These are phyloP conservation scores for Fomitopsis pulvina DNA, from an alignment of 768 basidiomycete species.

Conservation along the genomic window DNA sequence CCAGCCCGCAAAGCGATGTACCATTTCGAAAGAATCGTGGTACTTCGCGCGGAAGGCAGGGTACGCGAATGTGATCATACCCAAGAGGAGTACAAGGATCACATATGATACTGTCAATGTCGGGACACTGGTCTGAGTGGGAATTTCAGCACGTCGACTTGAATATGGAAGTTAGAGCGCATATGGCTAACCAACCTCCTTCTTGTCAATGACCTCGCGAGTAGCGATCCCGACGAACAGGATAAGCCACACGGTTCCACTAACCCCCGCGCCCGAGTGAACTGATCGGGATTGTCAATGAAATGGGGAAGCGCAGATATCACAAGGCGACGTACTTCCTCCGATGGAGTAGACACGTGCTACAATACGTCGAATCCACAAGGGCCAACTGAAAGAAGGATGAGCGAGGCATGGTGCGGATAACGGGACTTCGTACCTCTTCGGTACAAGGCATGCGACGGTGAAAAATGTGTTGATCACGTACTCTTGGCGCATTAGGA, in stretches of 20 bases:
- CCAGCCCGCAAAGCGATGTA: slow-evolving; percentile 56
- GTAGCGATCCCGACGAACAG: slow-evolving; percentile 46
- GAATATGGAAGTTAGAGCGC: slow-evolving; percentile 28
- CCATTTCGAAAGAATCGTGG: slow-evolving; percentile 49
- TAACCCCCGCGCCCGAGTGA: slow-evolving; percentile 52
- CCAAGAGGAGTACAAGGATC: slow-evolving; percentile 40
- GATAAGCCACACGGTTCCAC: slow-evolving; percentile 47
- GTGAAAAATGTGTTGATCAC: slow-evolving; percentile 54
- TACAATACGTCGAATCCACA: slow-evolving; percentile 44
- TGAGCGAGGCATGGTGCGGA: not conserved
- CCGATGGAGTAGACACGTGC: slow-evolving; percentile 57
- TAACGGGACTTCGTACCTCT: slow-evolving; percentile 31
- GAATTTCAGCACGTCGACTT: slow-evolving; percentile 33
- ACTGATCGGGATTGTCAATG: slow-evolving; percentile 17
- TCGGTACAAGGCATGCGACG: slow-evolving; percentile 41
- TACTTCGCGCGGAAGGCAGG: slow-evolving; percentile 39
- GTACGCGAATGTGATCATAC: slow-evolving; percentile 46
- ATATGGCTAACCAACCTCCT: slow-evolving; percentile 22
- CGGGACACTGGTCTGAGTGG: slow-evolving; percentile 34
- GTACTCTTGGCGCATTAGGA: slow-evolving; percentile 43
- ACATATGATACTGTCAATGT: slow-evolving; percentile 47
- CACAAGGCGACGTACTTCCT: slow-evolving; percentile 27
- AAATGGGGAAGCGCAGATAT: slow-evolving; percentile 11
- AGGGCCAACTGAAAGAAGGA: slow-evolving; percentile 41
- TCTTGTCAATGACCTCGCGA: slow-evolving; percentile 33